Evolutionary conservation across 2,329 filamentous ascomycete species (phyloP).

Genomic region (Verticillium nonalfalfae): DNA sequence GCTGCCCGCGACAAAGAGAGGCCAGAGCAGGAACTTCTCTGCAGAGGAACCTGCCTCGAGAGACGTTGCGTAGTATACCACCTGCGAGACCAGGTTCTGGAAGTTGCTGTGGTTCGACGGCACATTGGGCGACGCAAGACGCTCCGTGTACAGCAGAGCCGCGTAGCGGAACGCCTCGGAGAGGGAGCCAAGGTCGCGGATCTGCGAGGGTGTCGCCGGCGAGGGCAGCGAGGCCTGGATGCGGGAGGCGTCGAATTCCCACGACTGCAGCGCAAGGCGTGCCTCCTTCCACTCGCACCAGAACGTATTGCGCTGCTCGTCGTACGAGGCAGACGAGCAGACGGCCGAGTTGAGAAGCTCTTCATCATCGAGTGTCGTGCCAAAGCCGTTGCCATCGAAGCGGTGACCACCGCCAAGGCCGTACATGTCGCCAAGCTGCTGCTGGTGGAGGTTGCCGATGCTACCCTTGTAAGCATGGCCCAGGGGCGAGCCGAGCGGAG

Average conservation of each 20-base stretch:
- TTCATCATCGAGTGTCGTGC: conserved; percentile 47
- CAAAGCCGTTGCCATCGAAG: conserved; percentile 64
- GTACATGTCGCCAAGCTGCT: conserved; percentile 19
- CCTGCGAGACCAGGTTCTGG: conserved; percentile 74
- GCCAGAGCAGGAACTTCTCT: conserved; percentile 91
- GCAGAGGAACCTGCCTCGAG: conserved; percentile 66
- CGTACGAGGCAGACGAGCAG: conserved; percentile 37
- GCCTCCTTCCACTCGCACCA: conserved; percentile 85
- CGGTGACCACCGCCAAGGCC: conserved; percentile 46
- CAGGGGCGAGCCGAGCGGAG: conserved; percentile 33
- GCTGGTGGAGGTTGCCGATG: conserved; percentile 16
- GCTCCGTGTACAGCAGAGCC: conserved; percentile 83
- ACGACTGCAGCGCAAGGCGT: conserved; percentile 68
- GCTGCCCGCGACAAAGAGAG: conserved; percentile 81
- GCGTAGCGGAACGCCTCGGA: conserved; percentile 89
- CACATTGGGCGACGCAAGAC: conserved; percentile 70
- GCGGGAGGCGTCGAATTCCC: conserved; percentile 63
- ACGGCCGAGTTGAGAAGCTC: conserved; percentile 38
- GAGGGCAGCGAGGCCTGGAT: conserved; percentile 44
- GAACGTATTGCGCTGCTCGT: conserved; percentile 60
- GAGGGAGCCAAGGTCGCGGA: conserved; percentile 71
- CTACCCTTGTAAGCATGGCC: conserved; percentile 34
- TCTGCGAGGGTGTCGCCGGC: conserved; percentile 50
- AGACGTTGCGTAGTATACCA: conserved; percentile 75
- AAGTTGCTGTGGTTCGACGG: conserved; percentile 71